These are phyloP conservation scores for Mucor circinelloides DNA, from an alignment of 371 early-diverging fungal species.

Conservation along the genomic window DNA sequence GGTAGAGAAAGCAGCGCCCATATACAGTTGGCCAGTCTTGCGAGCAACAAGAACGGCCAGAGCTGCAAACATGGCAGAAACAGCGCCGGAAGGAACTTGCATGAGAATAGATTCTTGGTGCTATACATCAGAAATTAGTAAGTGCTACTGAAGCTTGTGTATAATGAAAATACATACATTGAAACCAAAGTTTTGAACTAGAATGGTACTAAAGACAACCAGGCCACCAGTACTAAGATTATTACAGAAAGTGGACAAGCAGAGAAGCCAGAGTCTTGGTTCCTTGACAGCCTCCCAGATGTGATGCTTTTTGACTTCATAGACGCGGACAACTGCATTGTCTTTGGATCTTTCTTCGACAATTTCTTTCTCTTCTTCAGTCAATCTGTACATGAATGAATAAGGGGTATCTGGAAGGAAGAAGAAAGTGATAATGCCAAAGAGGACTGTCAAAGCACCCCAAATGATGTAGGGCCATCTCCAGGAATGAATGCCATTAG, in stretches of 20 bases:
- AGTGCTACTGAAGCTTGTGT: not conserved
- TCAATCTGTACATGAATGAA: slow-evolving; percentile 18
- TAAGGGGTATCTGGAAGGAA: slow-evolving; percentile 27
- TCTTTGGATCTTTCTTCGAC: slow-evolving; percentile 24
- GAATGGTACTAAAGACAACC: slow-evolving; percentile 32
- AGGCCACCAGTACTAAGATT: slow-evolving; percentile 39
- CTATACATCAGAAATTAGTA: not conserved
- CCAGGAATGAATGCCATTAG: slow-evolving; percentile 22
- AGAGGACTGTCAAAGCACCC: slow-evolving; percentile 21
- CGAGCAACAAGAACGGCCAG: slow-evolving; percentile 19
- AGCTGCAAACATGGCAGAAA: slow-evolving; percentile 15
- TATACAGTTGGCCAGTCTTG: slow-evolving; percentile 20
- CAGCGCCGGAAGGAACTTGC: slow-evolving; percentile 31
- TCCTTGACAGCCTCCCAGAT: slow-evolving; percentile 28
- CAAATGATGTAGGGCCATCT: slow-evolving; percentile 33
- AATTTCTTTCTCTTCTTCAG: slow-evolving; percentile 30
- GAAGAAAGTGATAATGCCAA: slow-evolving; percentile 28
- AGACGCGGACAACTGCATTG: slow-evolving; percentile 25
- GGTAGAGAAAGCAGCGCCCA: slow-evolving; percentile 19
- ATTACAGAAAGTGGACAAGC: slow-evolving; percentile 20
- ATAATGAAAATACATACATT: slow-evolving; percentile 17
- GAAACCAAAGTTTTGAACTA: slow-evolving; percentile 36
- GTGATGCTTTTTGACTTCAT: slow-evolving; percentile 26
- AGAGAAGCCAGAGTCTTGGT: slow-evolving; percentile 26
- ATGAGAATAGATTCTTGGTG: slow-evolving; percentile 34